Percentiles rank a stretch among this genome's conserved stretches.
Evolutionary conservation across 2,329 filamentous ascomycete species (phyloP).

Genomic region (Colletotrichum magnum): DNA sequence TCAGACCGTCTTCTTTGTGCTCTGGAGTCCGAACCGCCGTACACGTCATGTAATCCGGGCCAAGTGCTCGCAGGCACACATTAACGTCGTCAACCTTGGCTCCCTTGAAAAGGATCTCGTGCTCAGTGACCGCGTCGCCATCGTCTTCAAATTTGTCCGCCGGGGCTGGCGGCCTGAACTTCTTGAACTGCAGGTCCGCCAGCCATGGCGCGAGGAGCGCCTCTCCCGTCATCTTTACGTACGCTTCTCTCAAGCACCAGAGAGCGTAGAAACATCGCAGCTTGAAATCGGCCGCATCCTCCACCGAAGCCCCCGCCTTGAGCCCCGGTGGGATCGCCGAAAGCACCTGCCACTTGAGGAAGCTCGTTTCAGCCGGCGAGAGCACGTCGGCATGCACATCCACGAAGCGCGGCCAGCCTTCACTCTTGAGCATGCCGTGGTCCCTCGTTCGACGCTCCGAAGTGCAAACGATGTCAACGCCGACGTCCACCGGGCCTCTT

Average conservation of each 20-base stretch:
- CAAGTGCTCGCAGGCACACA: constrained; percentile 59
- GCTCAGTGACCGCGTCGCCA: constrained; percentile 50
- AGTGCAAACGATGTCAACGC: constrained; percentile 83
- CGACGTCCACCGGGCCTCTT: constrained; percentile 63
- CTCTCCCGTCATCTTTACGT: constrained; percentile 87
- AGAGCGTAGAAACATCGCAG: constrained; percentile 81
- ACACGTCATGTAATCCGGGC: constrained; percentile 67
- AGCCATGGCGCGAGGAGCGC: constrained; percentile 83
- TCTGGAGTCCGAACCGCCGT: constrained; percentile 62
- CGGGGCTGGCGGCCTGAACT: constrained; percentile 69
- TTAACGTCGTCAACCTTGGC: constrained; percentile 57
- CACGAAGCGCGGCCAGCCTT: constrained; percentile 77
- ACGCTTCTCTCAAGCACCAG: constrained; percentile 86
- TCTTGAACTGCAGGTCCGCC: constrained; percentile 76
- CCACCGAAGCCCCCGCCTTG: constrained; percentile 46
- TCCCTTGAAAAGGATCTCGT: constrained; percentile 58
- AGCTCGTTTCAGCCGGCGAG: constrained; percentile 70
- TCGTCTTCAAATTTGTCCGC: constrained; percentile 49
- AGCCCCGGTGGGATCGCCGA: constrained; percentile 43
- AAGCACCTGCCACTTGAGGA: constrained; percentile 68
- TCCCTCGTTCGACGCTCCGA: constrained; percentile 77
- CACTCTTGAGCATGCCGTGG: constrained; percentile 63
- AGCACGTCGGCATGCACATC: constrained; percentile 82
- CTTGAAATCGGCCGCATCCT: constrained; percentile 69
- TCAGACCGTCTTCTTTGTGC: constrained; percentile 54